Percentiles rank a stretch among this genome's conserved stretches.
Conservation (phyloP, 495 filamentous ascomycete genomes). For the Penicillium bovifimosum region DNA sequence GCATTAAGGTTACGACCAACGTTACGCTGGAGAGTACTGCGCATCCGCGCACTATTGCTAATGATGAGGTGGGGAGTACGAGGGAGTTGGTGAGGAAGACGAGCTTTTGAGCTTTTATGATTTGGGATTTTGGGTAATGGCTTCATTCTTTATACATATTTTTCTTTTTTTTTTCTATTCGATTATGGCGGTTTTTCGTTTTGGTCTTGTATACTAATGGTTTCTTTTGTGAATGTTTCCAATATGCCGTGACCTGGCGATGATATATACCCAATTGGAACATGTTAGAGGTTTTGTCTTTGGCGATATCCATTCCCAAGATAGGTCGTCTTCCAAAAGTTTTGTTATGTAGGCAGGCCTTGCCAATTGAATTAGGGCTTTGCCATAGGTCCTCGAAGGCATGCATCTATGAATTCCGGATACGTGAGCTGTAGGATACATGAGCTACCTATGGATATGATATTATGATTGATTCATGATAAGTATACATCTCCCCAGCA, state of each 20-base stretch:
- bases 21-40: constrained; percentile 24
- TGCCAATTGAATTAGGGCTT: too few relatives aligned
- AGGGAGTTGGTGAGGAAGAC: constrained; percentile 22
- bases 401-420: neutral
- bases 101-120: constrained; percentile 14
- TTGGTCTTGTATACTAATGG: neutral
- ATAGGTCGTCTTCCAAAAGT: too few relatives aligned
- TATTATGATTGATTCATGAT: constrained; percentile 7
- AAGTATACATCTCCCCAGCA: constrained; percentile 7
- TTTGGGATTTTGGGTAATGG: neutral
- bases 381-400: too few relatives aligned
- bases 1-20: constrained; percentile 33
- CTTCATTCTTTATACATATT: neutral
- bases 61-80: constrained; percentile 25
- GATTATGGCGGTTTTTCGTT: neutral
- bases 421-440: neutral
- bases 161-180: neutral
- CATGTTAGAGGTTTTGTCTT: constrained; percentile 3
- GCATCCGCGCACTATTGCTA: neutral
- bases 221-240: neutral
- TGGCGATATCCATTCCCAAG: too few relatives aligned
- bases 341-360: neutral
- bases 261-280: constrained; percentile 6
- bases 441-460: too few relatives aligned
- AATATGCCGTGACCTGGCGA: neutral